Conservation (phyloP, 2,329 filamentous ascomycete genomes). For the Phialocephala sp. region DNA sequence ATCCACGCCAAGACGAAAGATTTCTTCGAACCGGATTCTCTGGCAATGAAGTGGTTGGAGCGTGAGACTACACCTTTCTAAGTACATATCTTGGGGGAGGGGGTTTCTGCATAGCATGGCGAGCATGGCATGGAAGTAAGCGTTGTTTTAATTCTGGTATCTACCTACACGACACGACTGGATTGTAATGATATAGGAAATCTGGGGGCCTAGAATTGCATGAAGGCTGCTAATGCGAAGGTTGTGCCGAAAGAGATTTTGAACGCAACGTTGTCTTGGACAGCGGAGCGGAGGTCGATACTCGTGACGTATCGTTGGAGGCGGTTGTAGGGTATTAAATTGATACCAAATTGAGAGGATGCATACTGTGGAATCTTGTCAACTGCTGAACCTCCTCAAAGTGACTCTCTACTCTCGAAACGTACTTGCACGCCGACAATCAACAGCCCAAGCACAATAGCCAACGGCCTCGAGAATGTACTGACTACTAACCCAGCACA, state of each 20-base stretch:
- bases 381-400: not conserved
- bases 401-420: not conserved
- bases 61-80: slow-evolving; percentile 75
- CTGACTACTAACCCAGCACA: slow-evolving; percentile 60
- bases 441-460: slow-evolving; percentile 68
- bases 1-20: slow-evolving; percentile 81
- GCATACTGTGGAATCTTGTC: slow-evolving; percentile 47
- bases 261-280: slow-evolving; percentile 47
- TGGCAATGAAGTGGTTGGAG: slow-evolving; percentile 81
- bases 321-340: slow-evolving; percentile 45
- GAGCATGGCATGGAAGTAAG: slow-evolving; percentile 8
- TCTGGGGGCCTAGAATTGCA: slow-evolving; percentile 52
- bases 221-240: slow-evolving; percentile 73
- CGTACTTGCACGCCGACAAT: slow-evolving; percentile 55
- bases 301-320: slow-evolving; percentile 56
- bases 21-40: slow-evolving; percentile 74
- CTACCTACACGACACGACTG: slow-evolving; percentile 6
- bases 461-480: slow-evolving; percentile 73
- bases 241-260: slow-evolving; percentile 69
- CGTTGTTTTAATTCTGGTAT: slow-evolving; percentile 11
- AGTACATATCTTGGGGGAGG: slow-evolving; percentile 4
- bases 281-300: slow-evolving; percentile 51
- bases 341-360: slow-evolving; percentile 54
- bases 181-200: slow-evolving; percentile 1
- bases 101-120: slow-evolving; percentile 15